Evolutionary conservation across 441 rosid genomes (phyloP).

Genomic region (Mallotus japonicus): DNA sequence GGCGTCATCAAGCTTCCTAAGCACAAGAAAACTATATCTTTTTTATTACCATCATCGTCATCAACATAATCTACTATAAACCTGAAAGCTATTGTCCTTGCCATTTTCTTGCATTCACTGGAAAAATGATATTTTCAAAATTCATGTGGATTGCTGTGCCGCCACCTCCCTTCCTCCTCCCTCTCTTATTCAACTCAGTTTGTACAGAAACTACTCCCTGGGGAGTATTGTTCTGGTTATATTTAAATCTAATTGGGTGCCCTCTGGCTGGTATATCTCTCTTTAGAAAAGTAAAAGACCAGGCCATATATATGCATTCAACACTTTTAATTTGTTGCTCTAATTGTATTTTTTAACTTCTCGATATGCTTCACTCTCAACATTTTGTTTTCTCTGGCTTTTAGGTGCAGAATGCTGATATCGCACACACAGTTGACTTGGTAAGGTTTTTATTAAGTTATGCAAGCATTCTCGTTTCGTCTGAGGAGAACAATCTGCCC

Average conservation of each 20-base stretch:
- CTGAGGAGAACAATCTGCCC: slow-evolving; percentile 31
- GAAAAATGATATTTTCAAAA: background rate
- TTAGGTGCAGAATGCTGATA: slow-evolving; percentile 43
- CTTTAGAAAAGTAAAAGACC: background rate
- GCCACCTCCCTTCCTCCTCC: background rate
- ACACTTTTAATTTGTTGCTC: background rate
- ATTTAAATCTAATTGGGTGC: no score
- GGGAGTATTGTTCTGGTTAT: no score
- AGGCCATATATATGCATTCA: background rate
- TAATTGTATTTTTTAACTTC: background rate
- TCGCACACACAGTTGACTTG: slow-evolving; percentile 61
- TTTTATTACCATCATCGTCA: no score
- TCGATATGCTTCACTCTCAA: background rate
- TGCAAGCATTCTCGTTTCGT: slow-evolving; percentile 42
- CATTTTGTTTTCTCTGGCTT: slow-evolving; percentile 5
- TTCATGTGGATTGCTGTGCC: background rate
- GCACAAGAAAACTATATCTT: no score
- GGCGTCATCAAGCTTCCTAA: no score
- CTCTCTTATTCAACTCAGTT: background rate
- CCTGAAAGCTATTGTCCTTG: background rate
- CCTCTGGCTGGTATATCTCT: background rate
- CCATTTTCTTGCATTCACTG: background rate
- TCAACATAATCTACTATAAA: no score
- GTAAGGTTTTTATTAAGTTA: slow-evolving; percentile 73
- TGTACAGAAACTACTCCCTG: no score